A percentile compares a stretch with the other conserved stretches of the same genome.
Conservation (phyloP, 73 alveolate species). For the Tetrahymena elliotti region DNA sequence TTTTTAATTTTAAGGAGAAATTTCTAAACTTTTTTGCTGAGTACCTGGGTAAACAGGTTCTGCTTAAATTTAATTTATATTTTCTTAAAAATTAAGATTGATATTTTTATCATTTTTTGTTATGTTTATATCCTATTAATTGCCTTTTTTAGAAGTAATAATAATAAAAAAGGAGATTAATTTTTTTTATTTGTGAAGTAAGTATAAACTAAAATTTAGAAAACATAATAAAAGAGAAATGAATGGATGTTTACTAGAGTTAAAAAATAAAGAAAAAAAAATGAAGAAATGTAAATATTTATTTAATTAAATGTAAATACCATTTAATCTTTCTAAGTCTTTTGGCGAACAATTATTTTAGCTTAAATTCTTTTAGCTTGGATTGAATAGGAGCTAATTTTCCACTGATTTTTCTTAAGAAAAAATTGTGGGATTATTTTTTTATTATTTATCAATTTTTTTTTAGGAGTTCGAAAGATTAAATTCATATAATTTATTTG, state of each 20-base stretch:
- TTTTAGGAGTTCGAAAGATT: neutral
- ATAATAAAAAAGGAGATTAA: no score
- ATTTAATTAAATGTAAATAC: neutral
- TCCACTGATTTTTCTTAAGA: neutral
- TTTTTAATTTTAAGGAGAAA: neutral
- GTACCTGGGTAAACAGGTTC: neutral
- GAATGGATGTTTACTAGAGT: no score
- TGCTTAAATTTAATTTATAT: neutral
- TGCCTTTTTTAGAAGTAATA: no score
- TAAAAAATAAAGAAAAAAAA: no score
- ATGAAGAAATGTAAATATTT: no score
- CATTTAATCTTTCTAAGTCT: neutral
- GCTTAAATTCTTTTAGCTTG: neutral
- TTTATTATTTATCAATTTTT: neutral
- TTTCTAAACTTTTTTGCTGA: neutral
- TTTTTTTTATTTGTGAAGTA: no score
- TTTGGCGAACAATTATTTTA: neutral
- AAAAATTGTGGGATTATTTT: neutral
- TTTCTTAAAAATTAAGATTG: neutral
- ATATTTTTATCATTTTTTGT: neutral
- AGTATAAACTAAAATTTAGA: no score
- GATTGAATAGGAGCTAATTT: neutral
- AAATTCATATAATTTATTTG: neutral
- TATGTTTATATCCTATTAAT: no score
- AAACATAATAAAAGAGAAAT: no score